phyloP scores from a whole-genome alignment of 202 grass and related monocot genomes.

The Zoysia matrella region DNA sequence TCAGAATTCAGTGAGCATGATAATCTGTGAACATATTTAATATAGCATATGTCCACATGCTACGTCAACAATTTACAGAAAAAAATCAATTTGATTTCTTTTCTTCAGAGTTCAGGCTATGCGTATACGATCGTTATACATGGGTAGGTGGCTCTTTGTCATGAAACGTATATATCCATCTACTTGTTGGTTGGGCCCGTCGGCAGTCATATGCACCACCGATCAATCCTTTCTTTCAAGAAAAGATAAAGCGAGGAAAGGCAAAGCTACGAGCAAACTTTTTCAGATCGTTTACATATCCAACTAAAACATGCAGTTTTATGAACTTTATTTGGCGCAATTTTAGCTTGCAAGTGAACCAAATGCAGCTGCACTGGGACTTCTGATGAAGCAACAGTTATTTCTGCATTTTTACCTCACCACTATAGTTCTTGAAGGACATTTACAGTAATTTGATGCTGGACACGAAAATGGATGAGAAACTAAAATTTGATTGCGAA shows the following conservation, averaged over 20 bases:
- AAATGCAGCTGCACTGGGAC: constrained; percentile 39
- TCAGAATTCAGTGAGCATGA: not conserved
- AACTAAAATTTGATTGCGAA: not conserved
- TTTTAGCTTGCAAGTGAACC: constrained; percentile 53
- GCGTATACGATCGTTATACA: constrained; percentile 33
- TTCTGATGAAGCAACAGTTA: constrained; percentile 39
- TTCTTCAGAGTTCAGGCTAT: not conserved
- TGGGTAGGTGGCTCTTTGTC: constrained; percentile 53
- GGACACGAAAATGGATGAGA: not conserved
- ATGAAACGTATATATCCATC: constrained; percentile 51
- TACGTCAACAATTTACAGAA: constrained; percentile 24
- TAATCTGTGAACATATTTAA: constrained; percentile 25
- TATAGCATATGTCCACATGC: not conserved
- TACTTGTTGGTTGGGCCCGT: constrained; percentile 51
- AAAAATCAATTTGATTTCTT: not conserved
- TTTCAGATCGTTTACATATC: constrained; percentile 29
- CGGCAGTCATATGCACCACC: constrained; percentile 44
- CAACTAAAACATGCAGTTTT: not conserved
- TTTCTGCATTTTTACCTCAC: constrained; percentile 26
- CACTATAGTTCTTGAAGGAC: not conserved
- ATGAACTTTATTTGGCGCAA: constrained; percentile 32
- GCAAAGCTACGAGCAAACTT: constrained; percentile 52
- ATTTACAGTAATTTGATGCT: not conserved
- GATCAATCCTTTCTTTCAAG: constrained; percentile 57
- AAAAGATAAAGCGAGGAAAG: constrained; percentile 61